Conservation (phyloP, 495 filamentous ascomycete genomes). For the Apodospora peruviana region DNA sequence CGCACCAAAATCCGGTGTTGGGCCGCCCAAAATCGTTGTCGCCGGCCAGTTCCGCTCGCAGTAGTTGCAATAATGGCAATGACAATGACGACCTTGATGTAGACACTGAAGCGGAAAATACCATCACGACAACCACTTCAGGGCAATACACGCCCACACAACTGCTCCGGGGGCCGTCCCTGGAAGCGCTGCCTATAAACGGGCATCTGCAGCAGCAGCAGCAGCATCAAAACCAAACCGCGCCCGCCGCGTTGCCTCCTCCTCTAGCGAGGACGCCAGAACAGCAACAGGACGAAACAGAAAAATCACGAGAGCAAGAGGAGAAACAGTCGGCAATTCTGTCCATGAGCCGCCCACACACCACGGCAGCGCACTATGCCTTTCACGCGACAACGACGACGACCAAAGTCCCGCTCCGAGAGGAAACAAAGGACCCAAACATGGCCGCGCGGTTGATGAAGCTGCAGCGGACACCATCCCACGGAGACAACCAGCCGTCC, state of each 20-base stretch:
- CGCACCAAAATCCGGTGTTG: slow-evolving; percentile 3
- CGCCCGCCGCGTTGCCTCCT: neutral
- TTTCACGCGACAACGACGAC: slow-evolving; percentile 38
- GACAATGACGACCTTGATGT: slow-evolving; percentile 3
- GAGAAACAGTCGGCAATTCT: neutral
- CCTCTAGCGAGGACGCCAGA: neutral
- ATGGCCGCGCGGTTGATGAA: slow-evolving; percentile 20
- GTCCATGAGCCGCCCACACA: slow-evolving; percentile 25
- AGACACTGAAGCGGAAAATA: neutral
- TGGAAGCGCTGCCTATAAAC: too few species aligned
- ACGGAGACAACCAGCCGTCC: slow-evolving; percentile 19
- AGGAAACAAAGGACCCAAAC: slow-evolving; percentile 22
- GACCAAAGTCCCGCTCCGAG: slow-evolving; percentile 43
- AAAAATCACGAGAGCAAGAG: neutral
- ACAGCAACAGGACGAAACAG: neutral
- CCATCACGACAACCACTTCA: neutral
- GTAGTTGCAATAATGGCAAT: too few species aligned
- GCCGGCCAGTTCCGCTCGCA: too few species aligned
- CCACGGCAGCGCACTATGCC: slow-evolving; percentile 31
- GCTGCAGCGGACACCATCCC: slow-evolving; percentile 31
- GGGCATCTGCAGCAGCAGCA: neutral
- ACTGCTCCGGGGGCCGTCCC: too few species aligned
- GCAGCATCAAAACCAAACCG: neutral
- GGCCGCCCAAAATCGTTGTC: slow-evolving; percentile 6
- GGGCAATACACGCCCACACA: neutral